Percentiles rank a stretch among this genome's conserved stretches.
phyloP scores from a whole-genome alignment of 2,329 filamentous ascomycete species.

The Cordyceps pruinosa region DNA sequence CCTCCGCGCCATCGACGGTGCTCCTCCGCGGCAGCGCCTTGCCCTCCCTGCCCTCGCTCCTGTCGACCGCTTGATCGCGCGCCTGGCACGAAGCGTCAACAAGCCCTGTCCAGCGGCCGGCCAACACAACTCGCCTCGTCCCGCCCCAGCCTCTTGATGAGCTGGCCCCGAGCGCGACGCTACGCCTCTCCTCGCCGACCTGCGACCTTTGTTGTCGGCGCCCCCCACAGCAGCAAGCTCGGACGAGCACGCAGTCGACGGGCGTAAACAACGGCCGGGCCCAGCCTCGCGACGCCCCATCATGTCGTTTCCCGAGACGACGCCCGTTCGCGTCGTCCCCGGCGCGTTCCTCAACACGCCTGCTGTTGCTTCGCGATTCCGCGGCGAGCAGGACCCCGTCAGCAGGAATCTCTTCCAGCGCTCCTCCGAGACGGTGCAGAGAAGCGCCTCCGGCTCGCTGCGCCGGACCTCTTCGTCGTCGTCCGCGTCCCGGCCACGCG shows the following conservation, averaged over 20 bases:
- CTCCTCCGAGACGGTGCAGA: slow-evolving; percentile 18
- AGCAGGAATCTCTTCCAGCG: slow-evolving; percentile 45
- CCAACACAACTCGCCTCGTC: background rate
- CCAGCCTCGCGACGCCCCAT: slow-evolving; percentile 10
- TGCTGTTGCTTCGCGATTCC: slow-evolving; percentile 47
- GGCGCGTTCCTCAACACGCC: slow-evolving; percentile 73
- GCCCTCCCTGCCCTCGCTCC: background rate
- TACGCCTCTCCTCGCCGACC: background rate
- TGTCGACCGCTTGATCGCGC: background rate
- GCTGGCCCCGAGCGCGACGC: slow-evolving; percentile 7
- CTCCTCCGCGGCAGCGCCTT: background rate
- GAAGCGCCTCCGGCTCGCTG: background rate
- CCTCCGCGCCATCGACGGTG: background rate
- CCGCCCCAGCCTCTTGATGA: slow-evolving; percentile 1
- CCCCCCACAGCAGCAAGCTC: slow-evolving; percentile 1
- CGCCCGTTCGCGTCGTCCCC: slow-evolving; percentile 65
- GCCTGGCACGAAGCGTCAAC: background rate
- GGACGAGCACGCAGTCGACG: background rate
- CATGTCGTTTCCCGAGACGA: slow-evolving; percentile 52
- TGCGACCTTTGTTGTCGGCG: background rate
- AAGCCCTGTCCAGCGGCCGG: background rate
- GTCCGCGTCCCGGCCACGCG: slow-evolving; percentile 7
- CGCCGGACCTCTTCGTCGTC: slow-evolving; percentile 5
- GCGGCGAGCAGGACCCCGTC: slow-evolving; percentile 37
- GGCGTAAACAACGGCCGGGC: background rate